These are phyloP conservation scores for Poa annua DNA, from an alignment of 176 grass and related monocot genomes.

Conservation along the genomic window DNA sequence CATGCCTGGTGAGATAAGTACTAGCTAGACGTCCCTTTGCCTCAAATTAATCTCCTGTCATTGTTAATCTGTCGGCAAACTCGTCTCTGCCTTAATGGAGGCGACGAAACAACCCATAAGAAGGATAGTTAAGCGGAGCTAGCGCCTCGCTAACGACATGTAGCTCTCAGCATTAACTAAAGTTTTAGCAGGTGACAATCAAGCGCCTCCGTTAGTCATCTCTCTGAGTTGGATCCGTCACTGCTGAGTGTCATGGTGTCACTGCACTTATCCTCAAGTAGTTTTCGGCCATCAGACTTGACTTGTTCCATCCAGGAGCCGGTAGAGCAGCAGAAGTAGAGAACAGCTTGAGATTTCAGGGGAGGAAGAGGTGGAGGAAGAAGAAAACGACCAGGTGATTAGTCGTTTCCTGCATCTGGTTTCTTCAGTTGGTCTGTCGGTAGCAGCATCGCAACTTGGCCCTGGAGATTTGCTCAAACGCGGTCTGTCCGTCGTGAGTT, in stretches of 20 bases:
- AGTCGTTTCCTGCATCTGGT: slow-evolving; percentile 7
- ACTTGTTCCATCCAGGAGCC: background rate
- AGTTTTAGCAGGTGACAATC: slow-evolving; percentile 18
- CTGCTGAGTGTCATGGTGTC: background rate
- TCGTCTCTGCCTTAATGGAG: slow-evolving; percentile 8
- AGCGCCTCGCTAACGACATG: slow-evolving; percentile 20
- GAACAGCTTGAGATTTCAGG: background rate
- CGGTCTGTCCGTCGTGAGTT: background rate
- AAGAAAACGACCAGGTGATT: slow-evolving; percentile 14
- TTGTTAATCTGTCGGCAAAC: slow-evolving; percentile 39
- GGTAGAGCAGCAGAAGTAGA: background rate
- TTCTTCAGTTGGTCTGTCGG: slow-evolving; percentile 13
- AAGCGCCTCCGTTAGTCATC: slow-evolving; percentile 17
- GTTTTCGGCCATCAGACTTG: background rate
- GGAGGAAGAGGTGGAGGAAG: background rate
- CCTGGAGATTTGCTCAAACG: background rate
- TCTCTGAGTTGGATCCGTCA: slow-evolving; percentile 21
- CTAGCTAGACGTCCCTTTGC: background rate
- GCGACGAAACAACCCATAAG: slow-evolving; percentile 25
- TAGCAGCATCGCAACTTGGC: slow-evolving; percentile 7
- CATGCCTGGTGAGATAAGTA: slow-evolving; percentile 5
- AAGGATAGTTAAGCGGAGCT: slow-evolving; percentile 32
- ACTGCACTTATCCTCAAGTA: background rate
- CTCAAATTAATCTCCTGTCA: slow-evolving; percentile 23
- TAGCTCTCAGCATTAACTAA: slow-evolving; percentile 27